Base-by-base conservation (phyloP, 177 flowering plant species). In the Telopea speciosissima region DNA sequence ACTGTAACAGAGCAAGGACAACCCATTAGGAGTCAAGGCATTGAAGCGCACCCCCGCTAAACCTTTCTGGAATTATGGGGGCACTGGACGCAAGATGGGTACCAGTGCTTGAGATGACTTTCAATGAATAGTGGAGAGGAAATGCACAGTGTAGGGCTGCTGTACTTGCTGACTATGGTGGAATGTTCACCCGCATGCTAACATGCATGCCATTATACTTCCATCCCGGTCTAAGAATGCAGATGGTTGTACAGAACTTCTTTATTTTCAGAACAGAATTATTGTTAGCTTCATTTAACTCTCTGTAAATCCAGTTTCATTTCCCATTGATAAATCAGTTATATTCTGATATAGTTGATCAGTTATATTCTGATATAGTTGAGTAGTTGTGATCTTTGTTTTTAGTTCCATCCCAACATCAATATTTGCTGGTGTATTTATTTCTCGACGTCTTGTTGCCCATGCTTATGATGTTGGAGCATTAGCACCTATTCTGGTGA, bases 21-120 rank as follows among this genome's bases (percentile, higher is more conserved):
- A 78, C 75, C 91, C 90, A n/a, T 72, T 92, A 14, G 86, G 88
- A 28, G 89, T 92, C 36, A 88, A 83, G 85, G 87, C 89, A 69
- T 26, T 85, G 84, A 83, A 77, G 82, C 89, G 91, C 67, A 80
- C 81, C 45, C 81, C 87, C n/a, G 97, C 97, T 11, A 85, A 74
- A 56, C 87, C 86, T n/a, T 61, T 73, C 66, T 81, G 86, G 89
- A 82, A 80, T 3, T 77, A 67, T 56, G 77, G 82, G 24, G 63
- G 49, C 16, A 62, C 42, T 33, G 85, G 24, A 49, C 58, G 83
- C 33, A 79, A 72, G 74, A 68, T 36, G 25, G 72, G 62, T 68
- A 82, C 70, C 83, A 80, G 74, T 65, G 79, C 81, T 62, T 87
- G 72, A 78, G 70, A 26, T 54, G 24, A 17, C n/a, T 63, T 22